These are phyloP conservation scores for Fusarium sp. DNA, from an alignment of 2,329 filamentous ascomycete species.

Conservation along the genomic window DNA sequence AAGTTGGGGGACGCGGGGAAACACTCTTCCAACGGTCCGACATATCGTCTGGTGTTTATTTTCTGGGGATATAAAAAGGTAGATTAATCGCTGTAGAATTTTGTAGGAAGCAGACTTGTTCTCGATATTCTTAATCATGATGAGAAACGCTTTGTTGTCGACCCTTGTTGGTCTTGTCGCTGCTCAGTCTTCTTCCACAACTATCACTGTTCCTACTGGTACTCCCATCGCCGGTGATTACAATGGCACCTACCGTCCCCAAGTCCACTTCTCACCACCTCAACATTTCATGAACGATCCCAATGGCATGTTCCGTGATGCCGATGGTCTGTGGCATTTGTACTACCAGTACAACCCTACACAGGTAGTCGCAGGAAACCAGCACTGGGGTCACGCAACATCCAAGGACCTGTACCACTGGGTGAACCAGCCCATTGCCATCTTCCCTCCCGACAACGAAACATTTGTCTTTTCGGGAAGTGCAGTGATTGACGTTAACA, in stretches of 20 bases:
- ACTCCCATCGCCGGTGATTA: constrained; percentile 44
- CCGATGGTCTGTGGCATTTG: constrained; percentile 68
- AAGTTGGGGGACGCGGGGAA: constrained; percentile 8
- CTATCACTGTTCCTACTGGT: constrained; percentile 34
- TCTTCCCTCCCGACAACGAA: constrained; percentile 61
- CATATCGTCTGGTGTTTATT: not conserved
- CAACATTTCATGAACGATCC: constrained; percentile 70
- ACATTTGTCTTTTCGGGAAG: constrained; percentile 65
- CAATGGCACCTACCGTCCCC: constrained; percentile 56
- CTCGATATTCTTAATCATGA: not conserved
- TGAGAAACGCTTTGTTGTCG: constrained; percentile 3
- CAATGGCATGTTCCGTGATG: constrained; percentile 71
- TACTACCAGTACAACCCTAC: constrained; percentile 70
- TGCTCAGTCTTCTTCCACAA: not conserved
- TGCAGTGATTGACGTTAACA: constrained; percentile 69
- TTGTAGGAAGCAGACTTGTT: not conserved
- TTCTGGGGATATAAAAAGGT: not conserved
- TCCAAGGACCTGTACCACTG: constrained; percentile 71
- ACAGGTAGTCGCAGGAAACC: constrained; percentile 63
- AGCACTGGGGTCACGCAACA: constrained; percentile 76
- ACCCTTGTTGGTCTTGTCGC: not conserved
- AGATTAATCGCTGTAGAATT: accelerated
- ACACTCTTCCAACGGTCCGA: not conserved
- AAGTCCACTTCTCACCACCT: constrained; percentile 68
- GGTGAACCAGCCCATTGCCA: constrained; percentile 72